Evolutionary conservation across 208 protist genomes (phyloP), one percentile per base, ranked within the genome.

Genomic region (Leishmania guyanensis): DNA sequence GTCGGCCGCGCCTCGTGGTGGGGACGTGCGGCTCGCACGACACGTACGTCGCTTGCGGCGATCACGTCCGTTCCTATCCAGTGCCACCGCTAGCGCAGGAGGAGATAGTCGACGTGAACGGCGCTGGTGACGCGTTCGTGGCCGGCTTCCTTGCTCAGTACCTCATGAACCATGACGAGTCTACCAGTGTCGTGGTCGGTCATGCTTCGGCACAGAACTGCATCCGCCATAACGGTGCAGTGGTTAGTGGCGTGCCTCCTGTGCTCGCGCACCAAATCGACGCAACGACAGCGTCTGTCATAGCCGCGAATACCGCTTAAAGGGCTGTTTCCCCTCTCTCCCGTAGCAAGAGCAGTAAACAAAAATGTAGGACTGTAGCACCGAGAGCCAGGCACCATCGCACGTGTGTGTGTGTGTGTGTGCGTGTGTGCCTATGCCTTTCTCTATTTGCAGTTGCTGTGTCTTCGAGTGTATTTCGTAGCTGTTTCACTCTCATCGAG

Each of bases 71-170:
- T 43, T 80, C 82, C 86, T 85, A 84, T 78, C 43, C 83, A 36
- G 92, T 93, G 29, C 83, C 88, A 17, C 43, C 69, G 4, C 89
- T 99, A 71, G 46, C 75, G 26, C 33, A 65, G 0, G 88, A 93
- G 48, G 84, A 99, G n/a, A 99, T 99, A 75, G 95, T 99, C 22
- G 98, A 99, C 81, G 87, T 95, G 36, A 99, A 99, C 82, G 99
- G 98, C 78, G 98, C 98, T 43, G 99, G 99, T 56, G 99, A 99
- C 83, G 91, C 95, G n/a, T 99, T 99, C 84, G 98, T 98, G 29
- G 98, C 95, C 72, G 99, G 98, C 66, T 99, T 99, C 90, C 83
- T 99, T 0, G 83, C 96, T 56, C 89, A 95, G 70, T 93, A 98
- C 71, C 43, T 91, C 46, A 72, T 76, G 36, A 82, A 83, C 64